Evolutionary conservation across 208 protist species (phyloP), one percentile per base, ranked within the genome.

Genomic region (Crithidia sp.): DNA sequence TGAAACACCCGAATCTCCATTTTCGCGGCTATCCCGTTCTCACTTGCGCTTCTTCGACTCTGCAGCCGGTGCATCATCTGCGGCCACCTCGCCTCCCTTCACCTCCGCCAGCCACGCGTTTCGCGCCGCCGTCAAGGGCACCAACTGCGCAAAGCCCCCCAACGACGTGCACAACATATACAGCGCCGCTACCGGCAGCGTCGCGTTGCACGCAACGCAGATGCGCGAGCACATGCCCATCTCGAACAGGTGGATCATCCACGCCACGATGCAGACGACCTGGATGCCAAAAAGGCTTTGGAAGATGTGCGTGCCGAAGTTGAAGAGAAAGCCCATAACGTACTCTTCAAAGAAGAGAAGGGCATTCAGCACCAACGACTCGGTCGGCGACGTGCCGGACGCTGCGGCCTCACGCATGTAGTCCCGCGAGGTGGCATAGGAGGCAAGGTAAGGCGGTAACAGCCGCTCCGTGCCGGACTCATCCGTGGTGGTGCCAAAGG

Each of bases 211-310:
- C 10, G 73, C 71, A 8, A 69, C 39, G 61, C 86, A 92, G 8
- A 89, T 84, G 39, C 85, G 72, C 16, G 82, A 17, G 64, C 80
- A 84, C 71, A 91, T 71, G 43, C 76, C 86, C 0, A 84, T 28
- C 67, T 94, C 89, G 47, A 87, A 62, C 37, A 81, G 63, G 66
- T 94, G 89, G 13, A 82, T 68, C 7, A 87, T 12, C 82, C 84
- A 94, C 8, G 84, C 81, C 5, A 77, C 47, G 0, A 68, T 67
- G 54, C 74, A 84, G 28, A 86, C 69, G 1, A 77, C 16, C 41
- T 80, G 86, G 5, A 92, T 76, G 4, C 74, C 79, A 14, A 63
- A 56, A 47, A 86, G 80, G 12, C 75, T 75, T 5, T 77, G 59
- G 74, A 87, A 90, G 13, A 76, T 41, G 2, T 19, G 58, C 49